Conservation (phyloP, 2,329 filamentous ascomycete species). For the Fusarium tricinctum region DNA sequence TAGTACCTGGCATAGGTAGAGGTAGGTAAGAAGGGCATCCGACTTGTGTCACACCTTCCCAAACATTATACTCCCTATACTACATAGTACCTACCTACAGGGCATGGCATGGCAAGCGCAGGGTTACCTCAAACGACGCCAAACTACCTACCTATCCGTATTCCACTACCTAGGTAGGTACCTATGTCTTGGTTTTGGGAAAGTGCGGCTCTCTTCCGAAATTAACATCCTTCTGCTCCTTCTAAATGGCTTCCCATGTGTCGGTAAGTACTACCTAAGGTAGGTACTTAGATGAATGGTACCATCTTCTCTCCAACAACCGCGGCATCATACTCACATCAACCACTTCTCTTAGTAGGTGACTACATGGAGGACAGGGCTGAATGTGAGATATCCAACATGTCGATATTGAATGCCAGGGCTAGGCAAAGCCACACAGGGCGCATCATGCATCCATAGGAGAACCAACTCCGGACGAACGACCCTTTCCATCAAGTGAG, state of each 20-base stretch:
- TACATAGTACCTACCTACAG: not conserved
- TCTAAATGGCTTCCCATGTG: not conserved
- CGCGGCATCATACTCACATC: not conserved
- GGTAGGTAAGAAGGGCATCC: not conserved
- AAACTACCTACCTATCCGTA: not conserved
- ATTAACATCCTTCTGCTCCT: conserved; percentile 22
- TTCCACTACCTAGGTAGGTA: not conserved
- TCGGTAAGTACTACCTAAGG: not conserved
- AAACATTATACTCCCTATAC: conserved; percentile 16
- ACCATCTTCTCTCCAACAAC: conserved; percentile 3
- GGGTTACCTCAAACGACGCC: conserved; percentile 17
- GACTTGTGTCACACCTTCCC: conserved; percentile 32
- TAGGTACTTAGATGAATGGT: not conserved
- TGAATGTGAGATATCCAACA: conserved; percentile 19
- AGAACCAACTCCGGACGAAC: conserved; percentile 20
- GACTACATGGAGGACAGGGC: conserved; percentile 11
- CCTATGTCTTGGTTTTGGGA: conserved; percentile 3
- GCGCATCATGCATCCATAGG: conserved; percentile 32
- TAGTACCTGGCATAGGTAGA: conserved; percentile 12
- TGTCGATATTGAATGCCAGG: conserved; percentile 20
- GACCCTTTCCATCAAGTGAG: conserved; percentile 2
- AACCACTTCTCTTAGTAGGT: not conserved
- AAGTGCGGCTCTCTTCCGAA: conserved; percentile 32
- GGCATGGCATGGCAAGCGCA: conserved; percentile 17
- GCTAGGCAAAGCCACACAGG: conserved; percentile 30